These are phyloP conservation scores for Hemisphaericaspora xylofermentans DNA, from an alignment of 1,139 yeast species.

Conservation along the genomic window DNA sequence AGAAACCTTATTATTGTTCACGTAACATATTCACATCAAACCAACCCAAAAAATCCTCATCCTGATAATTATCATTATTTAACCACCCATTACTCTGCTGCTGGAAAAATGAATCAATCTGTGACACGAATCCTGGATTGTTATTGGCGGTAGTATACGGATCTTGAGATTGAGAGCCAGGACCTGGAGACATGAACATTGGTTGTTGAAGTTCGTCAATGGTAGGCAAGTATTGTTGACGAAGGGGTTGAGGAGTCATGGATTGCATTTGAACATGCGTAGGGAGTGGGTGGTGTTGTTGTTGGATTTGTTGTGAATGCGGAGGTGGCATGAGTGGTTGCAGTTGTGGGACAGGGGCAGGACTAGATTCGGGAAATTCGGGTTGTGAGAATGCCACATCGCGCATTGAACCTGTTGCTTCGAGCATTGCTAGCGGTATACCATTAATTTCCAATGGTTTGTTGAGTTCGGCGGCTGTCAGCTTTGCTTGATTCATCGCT, in stretches of 20 bases:
- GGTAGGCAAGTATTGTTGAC: slow-evolving; percentile 1
- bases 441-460: slow-evolving; percentile 73
- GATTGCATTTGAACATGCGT: slow-evolving; percentile 1
- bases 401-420: slow-evolving; percentile 58
- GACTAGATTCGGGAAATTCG: slow-evolving; percentile 1
- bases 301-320: slow-evolving; percentile 4
- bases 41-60: slow-evolving; percentile 94
- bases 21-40: slow-evolving; percentile 62
- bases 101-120: slow-evolving; percentile 61
- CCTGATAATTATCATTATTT: slow-evolving; percentile 60
- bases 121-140: slow-evolving; percentile 33
- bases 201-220: slow-evolving; percentile 8
- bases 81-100: slow-evolving; percentile 84
- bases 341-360: slow-evolving; percentile 3
- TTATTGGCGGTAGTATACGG: neutral
- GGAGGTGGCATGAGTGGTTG: slow-evolving; percentile 4
- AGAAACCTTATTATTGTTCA: slow-evolving; percentile 6
- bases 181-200: slow-evolving; percentile 6
- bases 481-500: slow-evolving; percentile 60
- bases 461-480: slow-evolving; percentile 55
- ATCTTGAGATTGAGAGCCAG: neutral
- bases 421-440: slow-evolving; percentile 75
- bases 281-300: slow-evolving; percentile 2
- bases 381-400: slow-evolving; percentile 9
- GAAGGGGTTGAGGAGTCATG: neutral